Base-by-base conservation (phyloP, 1,284 basidiomycete species). In the Ceratobasidium sp. region DNA sequence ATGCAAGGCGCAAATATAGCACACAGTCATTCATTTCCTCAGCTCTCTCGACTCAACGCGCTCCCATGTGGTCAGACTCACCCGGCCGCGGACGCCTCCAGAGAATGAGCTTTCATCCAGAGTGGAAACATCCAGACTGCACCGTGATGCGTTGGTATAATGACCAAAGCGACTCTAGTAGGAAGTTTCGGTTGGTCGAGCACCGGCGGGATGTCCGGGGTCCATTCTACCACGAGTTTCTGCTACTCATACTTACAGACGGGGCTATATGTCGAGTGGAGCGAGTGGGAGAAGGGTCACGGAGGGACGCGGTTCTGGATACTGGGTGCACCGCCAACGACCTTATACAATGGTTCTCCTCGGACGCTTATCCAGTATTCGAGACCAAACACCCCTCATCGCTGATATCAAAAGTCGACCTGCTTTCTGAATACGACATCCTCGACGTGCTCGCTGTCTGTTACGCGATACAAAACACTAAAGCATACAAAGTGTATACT, bases 151-250 rank as follows among this genome's bases (percentile, higher is more conserved):
- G 46, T 7, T 49, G 46, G 46, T 49, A 49, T 18, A 9, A 49
- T 1, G 2, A 49, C 2, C 46, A 49, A 49, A 2, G 18, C 12
- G 18, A 2, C 18, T 49, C 46, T 2, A 49, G 46, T 9, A 49
- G 46, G 46, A 49, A 2, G 33, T 33, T 33, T 33, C 33, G 33
- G 33, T 49, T 9, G 18, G 33, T 63, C 26, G 26, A 63, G 39
- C 61, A 63, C 33, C 61, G 61, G 3, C 44, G 6, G 12, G 33
- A n/a, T 3, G 23, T 7, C 33, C 13, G 33, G 26, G 61, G 23
- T 13, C 61, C 61, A 10, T 63, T 63, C 61, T 63, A 26, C 61
- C 61, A 63, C 13, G 61, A 63, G 33, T 63, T 63, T 28, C 20
- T 63, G 26, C 61, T 63, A 13, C 28, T 63, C 39, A 18, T 15